Evolutionary conservation across 768 basidiomycete genomes (phyloP).

Genomic region (Tricholoma matsutake): DNA sequence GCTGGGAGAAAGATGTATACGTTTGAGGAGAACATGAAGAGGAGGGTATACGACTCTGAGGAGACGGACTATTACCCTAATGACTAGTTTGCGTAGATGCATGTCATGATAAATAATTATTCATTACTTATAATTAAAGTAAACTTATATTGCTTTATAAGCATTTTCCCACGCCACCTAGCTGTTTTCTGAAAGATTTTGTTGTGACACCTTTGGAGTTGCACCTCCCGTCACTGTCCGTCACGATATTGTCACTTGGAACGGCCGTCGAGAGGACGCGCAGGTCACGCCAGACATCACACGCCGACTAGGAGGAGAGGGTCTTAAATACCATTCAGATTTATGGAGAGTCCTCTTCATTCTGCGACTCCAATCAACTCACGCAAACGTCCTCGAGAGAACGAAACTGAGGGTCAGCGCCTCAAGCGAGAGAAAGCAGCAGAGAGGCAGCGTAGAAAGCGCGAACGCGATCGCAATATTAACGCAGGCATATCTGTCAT

Average conservation of each 20-base stretch:
- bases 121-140: too few species aligned
- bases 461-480: constrained; percentile 59
- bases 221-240: constrained; percentile 43
- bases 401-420: constrained; percentile 71
- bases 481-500: constrained; percentile 39
- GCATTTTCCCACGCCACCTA: constrained; percentile 13
- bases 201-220: constrained; percentile 37
- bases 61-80: constrained; percentile 15
- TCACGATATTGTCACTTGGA: constrained; percentile 48
- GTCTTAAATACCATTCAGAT: background rate
- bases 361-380: constrained; percentile 24
- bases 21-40: constrained; percentile 22
- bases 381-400: constrained; percentile 61
- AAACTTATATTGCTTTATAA: too few species aligned
- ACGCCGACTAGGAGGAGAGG: background rate
- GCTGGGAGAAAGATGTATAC: constrained; percentile 43
- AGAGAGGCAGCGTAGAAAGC: constrained; percentile 79
- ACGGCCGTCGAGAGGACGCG: constrained; percentile 33
- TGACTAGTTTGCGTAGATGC: constrained; percentile 15
- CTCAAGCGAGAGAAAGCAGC: constrained; percentile 85
- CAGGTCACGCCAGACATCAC: constrained; percentile 44
- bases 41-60: constrained; percentile 19
- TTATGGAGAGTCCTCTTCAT: constrained; percentile 22
- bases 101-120: too few species aligned
- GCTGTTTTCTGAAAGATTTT: constrained; percentile 1